Evolutionary conservation across 352 stramenopile species (phyloP).

Genomic region (Phytopythium aichiense): DNA sequence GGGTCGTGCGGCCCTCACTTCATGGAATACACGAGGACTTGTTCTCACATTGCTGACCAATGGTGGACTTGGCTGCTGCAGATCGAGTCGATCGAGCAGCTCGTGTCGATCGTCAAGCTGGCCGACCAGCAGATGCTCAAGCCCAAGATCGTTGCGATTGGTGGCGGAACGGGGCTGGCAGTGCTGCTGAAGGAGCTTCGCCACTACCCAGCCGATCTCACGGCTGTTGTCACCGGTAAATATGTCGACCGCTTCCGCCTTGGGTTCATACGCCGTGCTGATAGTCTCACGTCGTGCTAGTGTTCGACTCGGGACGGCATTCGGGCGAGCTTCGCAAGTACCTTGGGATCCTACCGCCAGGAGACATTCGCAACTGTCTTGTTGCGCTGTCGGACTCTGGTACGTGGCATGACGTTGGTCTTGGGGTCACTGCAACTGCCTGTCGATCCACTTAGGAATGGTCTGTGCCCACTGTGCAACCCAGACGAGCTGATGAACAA

Average conservation of each 20-base stretch:
- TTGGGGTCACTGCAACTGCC: neutral
- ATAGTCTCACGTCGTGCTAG: slow-evolving; percentile 13
- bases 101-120: slow-evolving; percentile 69
- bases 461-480: neutral
- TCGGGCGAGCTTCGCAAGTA: slow-evolving; percentile 80
- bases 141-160: slow-evolving; percentile 82
- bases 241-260: neutral
- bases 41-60: neutral
- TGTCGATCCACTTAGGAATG: neutral
- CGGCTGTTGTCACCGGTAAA: slow-evolving; percentile 74
- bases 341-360: slow-evolving; percentile 74
- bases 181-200: slow-evolving; percentile 83
- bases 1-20: too few relatives aligned
- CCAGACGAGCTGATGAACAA: slow-evolving; percentile 82
- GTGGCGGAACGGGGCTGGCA: slow-evolving; percentile 72
- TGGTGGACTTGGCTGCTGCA: slow-evolving; percentile 10
- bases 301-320: slow-evolving; percentile 83
- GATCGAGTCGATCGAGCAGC: slow-evolving; percentile 77
- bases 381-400: slow-evolving; percentile 79
- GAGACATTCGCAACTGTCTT: slow-evolving; percentile 85
- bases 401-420: slow-evolving; percentile 13
- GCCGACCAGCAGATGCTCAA: slow-evolving; percentile 75
- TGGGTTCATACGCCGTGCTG: neutral
- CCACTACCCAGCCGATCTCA: slow-evolving; percentile 81
- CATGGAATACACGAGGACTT: too few relatives aligned